Evolutionary conservation across 1,139 yeast species (phyloP), one percentile per base, ranked within the genome.

Genomic region (Pichia sp.): DNA sequence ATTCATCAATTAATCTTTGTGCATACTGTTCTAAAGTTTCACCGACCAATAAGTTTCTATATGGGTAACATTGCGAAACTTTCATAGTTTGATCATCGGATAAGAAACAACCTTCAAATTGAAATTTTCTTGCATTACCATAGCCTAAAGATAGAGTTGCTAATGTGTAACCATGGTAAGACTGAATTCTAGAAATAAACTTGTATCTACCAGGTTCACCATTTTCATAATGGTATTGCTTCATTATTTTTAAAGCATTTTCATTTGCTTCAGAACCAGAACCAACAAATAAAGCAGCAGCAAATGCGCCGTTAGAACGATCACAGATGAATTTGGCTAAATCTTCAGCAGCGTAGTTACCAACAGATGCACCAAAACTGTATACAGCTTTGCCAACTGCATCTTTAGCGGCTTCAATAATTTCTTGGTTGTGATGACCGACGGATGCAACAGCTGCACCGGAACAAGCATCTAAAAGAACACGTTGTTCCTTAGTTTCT

Each of bases 201-300:
- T 75, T 76, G 56, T 66, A 63, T 58, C 81, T 74, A 50, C 74
- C 67, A n/a, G 70, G 66, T 49, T 76, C 72, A 43, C 79, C 78
- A 49, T 63, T 75, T 62, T 77, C 83, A 46, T 71, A 58, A 60
- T 72, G 77, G 63, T 77, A 79, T 61, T 73, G 77, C 58, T 72
- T 66, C 53, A 68, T 66, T 46, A 73, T 65, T 58, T 72, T 77
- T 63, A 80, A 58, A 4, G 82, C 81, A 59, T 77, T 77, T 60
- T 80, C 85, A 58, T 76, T 79, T 34, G 82, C 70, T 62, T 80
- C 85, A 21, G 84, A 78, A 33, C 85, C 85, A 7, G 84, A 79
- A 52, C 79, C 72, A 31, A 81, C 75, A 71, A 77, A 79, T 45
- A 76, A 60, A 11, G 81, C 82, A 41, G 79, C 67, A 33, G 72